Evolutionary conservation across 495 filamentous ascomycete species (phyloP).

Genomic region (Apodospora peruviana): DNA sequence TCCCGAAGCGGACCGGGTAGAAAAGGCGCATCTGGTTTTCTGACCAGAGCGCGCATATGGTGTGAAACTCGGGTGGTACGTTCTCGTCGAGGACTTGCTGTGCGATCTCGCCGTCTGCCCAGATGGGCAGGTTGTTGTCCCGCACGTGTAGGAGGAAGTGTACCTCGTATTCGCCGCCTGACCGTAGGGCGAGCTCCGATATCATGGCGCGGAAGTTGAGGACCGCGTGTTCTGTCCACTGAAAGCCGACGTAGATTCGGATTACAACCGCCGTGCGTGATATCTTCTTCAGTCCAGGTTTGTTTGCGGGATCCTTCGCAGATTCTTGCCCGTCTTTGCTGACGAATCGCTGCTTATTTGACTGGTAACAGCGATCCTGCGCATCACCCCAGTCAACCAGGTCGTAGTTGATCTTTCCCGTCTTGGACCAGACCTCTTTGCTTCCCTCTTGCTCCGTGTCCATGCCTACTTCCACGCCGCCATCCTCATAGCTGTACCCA

Average conservation of each 20-base stretch:
- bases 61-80: conserved; percentile 77
- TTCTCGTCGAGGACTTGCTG: conserved; percentile 56
- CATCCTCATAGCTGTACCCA: conserved; percentile 69
- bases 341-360: conserved; percentile 62
- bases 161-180: conserved; percentile 73
- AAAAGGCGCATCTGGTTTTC: conserved; percentile 83
- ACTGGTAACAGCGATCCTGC: conserved; percentile 60
- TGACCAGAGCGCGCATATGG: conserved; percentile 87
- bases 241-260: conserved; percentile 63
- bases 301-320: not conserved
- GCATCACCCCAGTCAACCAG: conserved; percentile 69
- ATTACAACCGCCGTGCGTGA: conserved; percentile 68
- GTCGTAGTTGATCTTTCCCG: conserved; percentile 68
- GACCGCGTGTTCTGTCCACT: conserved; percentile 63
- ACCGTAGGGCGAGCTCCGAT: conserved; percentile 65
- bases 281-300: conserved; percentile 30
- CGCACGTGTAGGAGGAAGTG: conserved; percentile 78
- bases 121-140: conserved; percentile 59
- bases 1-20: conserved; percentile 72
- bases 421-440: conserved; percentile 63
- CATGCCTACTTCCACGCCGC: conserved; percentile 70
- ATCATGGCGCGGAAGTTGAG: conserved; percentile 74
- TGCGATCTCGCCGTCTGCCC: conserved; percentile 52
- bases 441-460: conserved; percentile 70
- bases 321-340: conserved; percentile 7